phyloP scores from a whole-genome alignment of 768 basidiomycete genomes.

The Lyophyllum atratum region DNA sequence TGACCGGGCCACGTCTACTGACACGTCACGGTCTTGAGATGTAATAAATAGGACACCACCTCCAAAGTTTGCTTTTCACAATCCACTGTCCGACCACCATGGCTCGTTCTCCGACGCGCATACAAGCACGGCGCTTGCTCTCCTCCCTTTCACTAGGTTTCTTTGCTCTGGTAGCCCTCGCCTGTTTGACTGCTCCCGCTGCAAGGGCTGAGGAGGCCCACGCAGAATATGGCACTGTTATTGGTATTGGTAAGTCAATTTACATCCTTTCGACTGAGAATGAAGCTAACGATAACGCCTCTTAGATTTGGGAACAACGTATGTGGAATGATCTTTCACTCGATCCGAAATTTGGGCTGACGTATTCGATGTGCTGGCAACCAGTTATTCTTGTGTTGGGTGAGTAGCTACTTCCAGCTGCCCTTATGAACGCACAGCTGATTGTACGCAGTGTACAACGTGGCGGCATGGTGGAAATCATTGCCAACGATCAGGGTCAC shows the following conservation, averaged over 20 bases:
- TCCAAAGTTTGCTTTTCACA: conserved; percentile 21
- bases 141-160: conserved; percentile 63
- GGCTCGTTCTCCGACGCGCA: conserved; percentile 56
- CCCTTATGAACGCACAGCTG: not conserved
- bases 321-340: conserved; percentile 23
- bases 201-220: conserved; percentile 66
- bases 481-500: conserved; percentile 88
- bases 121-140: conserved; percentile 53
- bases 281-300: conserved; percentile 8
- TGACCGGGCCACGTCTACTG: conserved; percentile 42
- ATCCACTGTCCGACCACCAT: conserved; percentile 37
- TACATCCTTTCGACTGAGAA: not conserved
- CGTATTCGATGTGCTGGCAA: conserved; percentile 20
- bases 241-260: conserved; percentile 76
- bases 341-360: conserved; percentile 18
- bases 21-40: conserved; percentile 35
- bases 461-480: conserved; percentile 85
- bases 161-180: conserved; percentile 67
- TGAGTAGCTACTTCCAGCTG: conserved; percentile 36
- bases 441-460: conserved; percentile 64
- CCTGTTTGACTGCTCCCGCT: conserved; percentile 68
- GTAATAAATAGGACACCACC: conserved; percentile 30
- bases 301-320: conserved; percentile 91
- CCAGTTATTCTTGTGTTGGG: conserved; percentile 95
- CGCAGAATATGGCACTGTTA: conserved; percentile 87